Evolutionary conservation across 2,329 filamentous ascomycete genomes (phyloP).

Genomic region (Colletotrichum eleusines): DNA sequence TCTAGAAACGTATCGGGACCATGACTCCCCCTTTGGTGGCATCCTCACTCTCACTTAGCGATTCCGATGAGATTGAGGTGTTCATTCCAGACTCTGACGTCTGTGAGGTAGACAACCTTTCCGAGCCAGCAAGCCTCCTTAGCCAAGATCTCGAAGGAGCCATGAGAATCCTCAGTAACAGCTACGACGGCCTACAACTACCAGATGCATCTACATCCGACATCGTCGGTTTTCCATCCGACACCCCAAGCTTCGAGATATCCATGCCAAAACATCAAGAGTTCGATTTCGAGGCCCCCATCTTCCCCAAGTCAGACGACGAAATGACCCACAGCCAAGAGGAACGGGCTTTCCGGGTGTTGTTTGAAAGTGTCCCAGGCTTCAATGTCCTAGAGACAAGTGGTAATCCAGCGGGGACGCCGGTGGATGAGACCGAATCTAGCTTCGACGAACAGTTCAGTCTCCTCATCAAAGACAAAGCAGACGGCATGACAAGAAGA

Average conservation of each 20-base stretch:
- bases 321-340: conserved; percentile 5
- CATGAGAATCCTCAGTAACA: conserved; percentile 23
- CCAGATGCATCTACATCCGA: not conserved
- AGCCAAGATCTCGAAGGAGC: conserved; percentile 16
- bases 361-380: not conserved
- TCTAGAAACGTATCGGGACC: not conserved
- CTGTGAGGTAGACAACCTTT: conserved; percentile 47
- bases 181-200: not conserved
- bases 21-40: conserved; percentile 17
- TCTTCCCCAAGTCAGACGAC: not conserved
- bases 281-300: not conserved
- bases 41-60: not conserved
- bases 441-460: conserved; percentile 46
- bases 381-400: not conserved
- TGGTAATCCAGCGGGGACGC: not conserved
- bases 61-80: conserved; percentile 23
- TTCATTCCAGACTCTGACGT: conserved; percentile 44
- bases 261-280: conserved; percentile 4
- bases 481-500: conserved; percentile 31
- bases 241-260: conserved; percentile 14
- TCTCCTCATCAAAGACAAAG: conserved; percentile 42
- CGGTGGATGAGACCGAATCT: not conserved
- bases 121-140: conserved; percentile 49
- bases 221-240: not conserved
- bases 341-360: not conserved